phyloP scores from a whole-genome alignment of 2,329 filamentous ascomycete species.

The Alternaria alternata region DNA sequence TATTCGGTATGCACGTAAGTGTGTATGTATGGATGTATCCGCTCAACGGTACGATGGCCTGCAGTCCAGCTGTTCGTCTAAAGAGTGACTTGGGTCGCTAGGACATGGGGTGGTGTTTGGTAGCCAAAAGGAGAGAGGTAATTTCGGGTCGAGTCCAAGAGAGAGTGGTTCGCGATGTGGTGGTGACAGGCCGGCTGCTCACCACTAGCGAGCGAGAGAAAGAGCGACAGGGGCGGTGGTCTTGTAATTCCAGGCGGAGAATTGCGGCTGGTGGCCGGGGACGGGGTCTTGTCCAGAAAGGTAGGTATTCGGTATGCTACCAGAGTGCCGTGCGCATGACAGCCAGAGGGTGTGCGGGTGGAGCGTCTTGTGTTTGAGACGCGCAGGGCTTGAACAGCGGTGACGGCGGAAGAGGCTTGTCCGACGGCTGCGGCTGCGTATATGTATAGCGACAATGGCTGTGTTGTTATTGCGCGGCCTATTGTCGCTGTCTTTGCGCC shows the following conservation, averaged over 20 bases:
- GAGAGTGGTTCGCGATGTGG: constrained; percentile 25
- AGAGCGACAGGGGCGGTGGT: constrained; percentile 40
- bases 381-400: constrained; percentile 38
- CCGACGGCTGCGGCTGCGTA: constrained; percentile 25
- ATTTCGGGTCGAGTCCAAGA: constrained; percentile 12
- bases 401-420: constrained; percentile 29
- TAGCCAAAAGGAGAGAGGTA: constrained; percentile 5
- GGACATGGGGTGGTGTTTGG: constrained; percentile 31
- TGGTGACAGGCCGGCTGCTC: constrained; percentile 51
- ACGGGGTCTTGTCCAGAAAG: constrained; percentile 15
- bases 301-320: constrained; percentile 31
- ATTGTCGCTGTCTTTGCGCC: constrained; percentile 18
- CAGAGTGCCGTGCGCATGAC: constrained; percentile 40
- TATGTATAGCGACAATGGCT: constrained; percentile 22
- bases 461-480: constrained; percentile 6
- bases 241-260: constrained; percentile 26
- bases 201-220: constrained; percentile 42
- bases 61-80: constrained; percentile 49
- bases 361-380: constrained; percentile 43
- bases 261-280: constrained; percentile 24
- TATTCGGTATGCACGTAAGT: constrained; percentile 29
- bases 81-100: constrained; percentile 42
- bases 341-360: constrained; percentile 28
- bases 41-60: constrained; percentile 45
- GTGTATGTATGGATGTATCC: constrained; percentile 30